Conservation (phyloP, 257 asterid genomes). For the Penstemon barbatus region DNA sequence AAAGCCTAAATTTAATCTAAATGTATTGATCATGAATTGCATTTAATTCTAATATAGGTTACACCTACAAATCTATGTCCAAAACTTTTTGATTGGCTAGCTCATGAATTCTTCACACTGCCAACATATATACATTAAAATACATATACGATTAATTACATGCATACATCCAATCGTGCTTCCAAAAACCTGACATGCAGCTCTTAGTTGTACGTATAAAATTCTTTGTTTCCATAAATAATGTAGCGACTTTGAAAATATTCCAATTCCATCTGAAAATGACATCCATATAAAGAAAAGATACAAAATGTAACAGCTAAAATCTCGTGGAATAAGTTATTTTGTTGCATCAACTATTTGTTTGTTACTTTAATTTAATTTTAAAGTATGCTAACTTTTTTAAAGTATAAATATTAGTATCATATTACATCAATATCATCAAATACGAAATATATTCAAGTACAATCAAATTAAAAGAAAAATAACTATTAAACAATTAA, state of each 20-base stretch:
- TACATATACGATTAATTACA: background rate
- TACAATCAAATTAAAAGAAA: no score
- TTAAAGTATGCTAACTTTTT: no score
- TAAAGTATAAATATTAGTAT: no score
- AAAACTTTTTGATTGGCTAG: background rate
- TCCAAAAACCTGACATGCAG: constrained; percentile 38
- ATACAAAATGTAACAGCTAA: background rate
- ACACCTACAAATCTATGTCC: background rate
- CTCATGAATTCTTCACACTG: background rate
- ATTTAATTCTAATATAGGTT: no score
- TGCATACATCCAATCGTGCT: constrained; percentile 28
- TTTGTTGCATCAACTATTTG: background rate
- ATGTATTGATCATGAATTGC: no score
- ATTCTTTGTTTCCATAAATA: constrained; percentile 17
- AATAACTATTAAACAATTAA: no score
- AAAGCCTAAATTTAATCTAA: no score
- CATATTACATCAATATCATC: no score
- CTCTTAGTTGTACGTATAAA: background rate
- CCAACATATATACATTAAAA: no score
- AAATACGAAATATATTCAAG: no score
- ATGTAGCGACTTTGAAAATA: constrained; percentile 11
- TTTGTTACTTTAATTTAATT: background rate
- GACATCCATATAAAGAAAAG: constrained; percentile 22
- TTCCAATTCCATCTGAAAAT: constrained; percentile 36
- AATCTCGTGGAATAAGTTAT: background rate